phyloP scores from a whole-genome alignment of 768 basidiomycete species.

The Naematelia encephala region DNA sequence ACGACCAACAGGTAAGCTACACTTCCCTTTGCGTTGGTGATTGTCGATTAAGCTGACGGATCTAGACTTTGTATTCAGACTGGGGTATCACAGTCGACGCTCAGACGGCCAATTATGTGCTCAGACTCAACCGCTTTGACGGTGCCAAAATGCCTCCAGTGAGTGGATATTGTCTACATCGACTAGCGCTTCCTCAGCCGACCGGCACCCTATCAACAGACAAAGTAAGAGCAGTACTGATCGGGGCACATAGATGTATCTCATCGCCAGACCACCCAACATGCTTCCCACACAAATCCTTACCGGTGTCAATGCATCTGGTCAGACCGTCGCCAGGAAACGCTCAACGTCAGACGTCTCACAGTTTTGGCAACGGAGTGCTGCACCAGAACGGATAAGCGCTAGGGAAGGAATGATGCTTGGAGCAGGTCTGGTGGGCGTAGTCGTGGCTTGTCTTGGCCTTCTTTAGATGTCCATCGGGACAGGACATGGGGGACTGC shows the following conservation, averaged over 20 bases:
- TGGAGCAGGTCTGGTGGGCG: background rate
- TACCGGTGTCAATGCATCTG: constrained; percentile 53
- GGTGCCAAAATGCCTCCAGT: constrained; percentile 70
- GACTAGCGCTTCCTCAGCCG: background rate
- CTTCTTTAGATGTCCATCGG: too few species aligned
- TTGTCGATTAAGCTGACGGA: background rate
- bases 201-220: background rate
- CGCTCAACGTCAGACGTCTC: constrained; percentile 20
- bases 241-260: constrained; percentile 41
- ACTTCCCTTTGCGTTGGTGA: constrained; percentile 52
- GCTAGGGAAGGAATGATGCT: constrained; percentile 1
- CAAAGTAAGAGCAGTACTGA: background rate
- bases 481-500: too few species aligned
- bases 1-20: constrained; percentile 67
- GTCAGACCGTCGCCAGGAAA: constrained; percentile 39
- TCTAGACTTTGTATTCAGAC: constrained; percentile 46
- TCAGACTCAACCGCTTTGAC: constrained; percentile 75
- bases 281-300: constrained; percentile 76
- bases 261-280: constrained; percentile 63
- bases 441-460: background rate
- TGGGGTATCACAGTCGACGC: constrained; percentile 76
- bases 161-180: constrained; percentile 10
- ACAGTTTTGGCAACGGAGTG: background rate
- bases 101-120: constrained; percentile 58
- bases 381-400: constrained; percentile 3